Conservation (phyloP, 208 protist genomes). For the Willaertia magna region DNA sequence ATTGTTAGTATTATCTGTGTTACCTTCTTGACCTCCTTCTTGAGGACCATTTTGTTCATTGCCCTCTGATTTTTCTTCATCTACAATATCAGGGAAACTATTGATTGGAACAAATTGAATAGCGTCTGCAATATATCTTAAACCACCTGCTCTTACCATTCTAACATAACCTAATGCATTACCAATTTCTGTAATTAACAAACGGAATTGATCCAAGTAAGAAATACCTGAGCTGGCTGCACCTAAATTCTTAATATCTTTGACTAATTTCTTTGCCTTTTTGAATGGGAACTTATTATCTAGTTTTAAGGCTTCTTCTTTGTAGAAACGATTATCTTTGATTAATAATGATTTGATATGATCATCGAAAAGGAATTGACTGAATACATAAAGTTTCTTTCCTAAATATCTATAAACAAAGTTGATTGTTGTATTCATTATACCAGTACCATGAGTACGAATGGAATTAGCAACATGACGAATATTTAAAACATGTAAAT, state of each 20-base stretch:
- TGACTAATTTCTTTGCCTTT: slow-evolving; percentile 69
- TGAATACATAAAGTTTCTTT: slow-evolving; percentile 79
- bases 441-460: slow-evolving; percentile 87
- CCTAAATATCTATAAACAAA: slow-evolving; percentile 86
- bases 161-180: slow-evolving; percentile 94
- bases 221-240: slow-evolving; percentile 50
- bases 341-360: slow-evolving; percentile 63
- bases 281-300: slow-evolving; percentile 65
- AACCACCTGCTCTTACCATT: slow-evolving; percentile 70
- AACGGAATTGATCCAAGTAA: slow-evolving; percentile 78
- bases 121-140: slow-evolving; percentile 65
- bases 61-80: slow-evolving; percentile 23
- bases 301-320: slow-evolving; percentile 40
- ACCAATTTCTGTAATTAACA: slow-evolving; percentile 90
- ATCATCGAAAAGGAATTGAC: slow-evolving; percentile 91
- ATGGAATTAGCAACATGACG: slow-evolving; percentile 89
- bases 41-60: slow-evolving; percentile 16
- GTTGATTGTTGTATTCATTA: slow-evolving; percentile 95
- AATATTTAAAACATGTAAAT: slow-evolving; percentile 86
- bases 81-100: slow-evolving; percentile 20
- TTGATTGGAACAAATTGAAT: slow-evolving; percentile 65
- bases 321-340: slow-evolving; percentile 47
- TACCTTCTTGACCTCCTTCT: background rate
- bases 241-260: slow-evolving; percentile 76
- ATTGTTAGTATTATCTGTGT: background rate